phyloP scores from a whole-genome alignment of 2,329 filamentous ascomycete species.

The Phoma sp. region DNA sequence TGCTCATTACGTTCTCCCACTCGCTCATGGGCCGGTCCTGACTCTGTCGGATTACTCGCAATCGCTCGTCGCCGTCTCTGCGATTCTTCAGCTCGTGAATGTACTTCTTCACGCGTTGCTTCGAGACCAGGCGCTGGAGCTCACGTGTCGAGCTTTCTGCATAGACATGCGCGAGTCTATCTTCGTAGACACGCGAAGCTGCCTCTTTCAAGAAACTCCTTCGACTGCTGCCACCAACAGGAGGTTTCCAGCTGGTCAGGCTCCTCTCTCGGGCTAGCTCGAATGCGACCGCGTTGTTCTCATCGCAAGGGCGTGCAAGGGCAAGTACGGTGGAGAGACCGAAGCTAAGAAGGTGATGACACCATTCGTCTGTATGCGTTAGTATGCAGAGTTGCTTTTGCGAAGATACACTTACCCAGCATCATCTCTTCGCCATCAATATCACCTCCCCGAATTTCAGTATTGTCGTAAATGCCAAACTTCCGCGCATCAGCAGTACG shows the following conservation, averaged over 20 bases:
- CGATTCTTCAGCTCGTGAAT: slow-evolving; percentile 52
- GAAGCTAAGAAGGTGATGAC: slow-evolving; percentile 64
- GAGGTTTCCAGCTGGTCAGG: slow-evolving; percentile 63
- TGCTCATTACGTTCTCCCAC: slow-evolving; percentile 46
- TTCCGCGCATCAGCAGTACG: slow-evolving; percentile 61
- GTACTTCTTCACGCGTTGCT: slow-evolving; percentile 51
- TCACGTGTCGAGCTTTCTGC: slow-evolving; percentile 44
- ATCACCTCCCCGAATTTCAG: slow-evolving; percentile 55
- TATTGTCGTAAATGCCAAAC: slow-evolving; percentile 62
- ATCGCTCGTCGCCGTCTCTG: slow-evolving; percentile 44
- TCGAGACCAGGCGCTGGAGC: slow-evolving; percentile 48
- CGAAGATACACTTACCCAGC: slow-evolving; percentile 52
- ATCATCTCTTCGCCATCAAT: slow-evolving; percentile 60
- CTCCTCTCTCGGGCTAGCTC: slow-evolving; percentile 59
- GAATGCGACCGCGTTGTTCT: slow-evolving; percentile 55
- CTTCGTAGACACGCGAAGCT: slow-evolving; percentile 65
- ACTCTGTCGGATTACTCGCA: slow-evolving; percentile 47
- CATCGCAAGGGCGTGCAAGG: slow-evolving; percentile 52
- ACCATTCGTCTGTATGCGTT: slow-evolving; percentile 63
- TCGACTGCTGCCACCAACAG: slow-evolving; percentile 54
- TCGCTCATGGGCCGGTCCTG: slow-evolving; percentile 51
- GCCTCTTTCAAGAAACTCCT: slow-evolving; percentile 67
- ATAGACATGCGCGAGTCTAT: slow-evolving; percentile 51
- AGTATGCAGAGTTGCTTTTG: slow-evolving; percentile 3
- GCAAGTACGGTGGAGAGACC: slow-evolving; percentile 63